Percentiles rank a stretch among this genome's conserved stretches.
Evolutionary conservation across 345 rosid species (phyloP).

Genomic region (Brassica napus): DNA sequence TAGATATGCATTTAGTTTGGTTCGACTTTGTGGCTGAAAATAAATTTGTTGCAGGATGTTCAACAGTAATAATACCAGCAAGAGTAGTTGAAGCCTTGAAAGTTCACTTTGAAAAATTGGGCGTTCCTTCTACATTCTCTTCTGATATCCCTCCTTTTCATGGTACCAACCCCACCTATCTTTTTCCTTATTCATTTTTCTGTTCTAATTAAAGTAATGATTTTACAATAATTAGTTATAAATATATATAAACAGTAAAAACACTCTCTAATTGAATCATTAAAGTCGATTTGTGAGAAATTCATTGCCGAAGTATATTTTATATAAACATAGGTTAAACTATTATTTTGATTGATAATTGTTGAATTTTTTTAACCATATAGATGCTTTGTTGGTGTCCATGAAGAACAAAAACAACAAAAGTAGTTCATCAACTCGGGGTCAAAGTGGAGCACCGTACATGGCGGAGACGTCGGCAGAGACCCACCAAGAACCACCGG

Average conservation of each 20-base stretch:
- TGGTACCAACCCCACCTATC: slow-evolving; percentile 44
- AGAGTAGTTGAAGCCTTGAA: slow-evolving; percentile 80
- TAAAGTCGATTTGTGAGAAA: not conserved
- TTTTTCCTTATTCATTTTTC: not conserved
- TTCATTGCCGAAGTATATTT: not conserved
- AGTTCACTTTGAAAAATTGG: slow-evolving; percentile 69
- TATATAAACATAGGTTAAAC: not conserved
- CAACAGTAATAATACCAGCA: slow-evolving; percentile 79
- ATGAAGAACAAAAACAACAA: slow-evolving; percentile 37
- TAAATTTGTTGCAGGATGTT: slow-evolving; percentile 52
- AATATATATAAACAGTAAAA: not conserved
- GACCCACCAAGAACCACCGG: slow-evolving; percentile 46
- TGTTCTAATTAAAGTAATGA: not conserved
- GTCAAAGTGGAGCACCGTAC: slow-evolving; percentile 39
- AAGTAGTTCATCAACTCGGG: slow-evolving; percentile 39
- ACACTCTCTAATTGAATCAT: not conserved
- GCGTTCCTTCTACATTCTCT: slow-evolving; percentile 50
- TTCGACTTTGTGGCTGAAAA: slow-evolving; percentile 8
- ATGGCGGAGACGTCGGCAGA: slow-evolving; percentile 41
- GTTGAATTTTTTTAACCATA: slow-evolving; percentile 13
- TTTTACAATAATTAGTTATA: not conserved
- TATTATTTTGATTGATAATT: not conserved
- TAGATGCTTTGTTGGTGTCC: slow-evolving; percentile 44
- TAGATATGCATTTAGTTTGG: not conserved
- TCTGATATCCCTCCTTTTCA: slow-evolving; percentile 45